Evolutionary conservation across 805 yeast species (phyloP).

Genomic region (Metschnikowia gelsemii): DNA sequence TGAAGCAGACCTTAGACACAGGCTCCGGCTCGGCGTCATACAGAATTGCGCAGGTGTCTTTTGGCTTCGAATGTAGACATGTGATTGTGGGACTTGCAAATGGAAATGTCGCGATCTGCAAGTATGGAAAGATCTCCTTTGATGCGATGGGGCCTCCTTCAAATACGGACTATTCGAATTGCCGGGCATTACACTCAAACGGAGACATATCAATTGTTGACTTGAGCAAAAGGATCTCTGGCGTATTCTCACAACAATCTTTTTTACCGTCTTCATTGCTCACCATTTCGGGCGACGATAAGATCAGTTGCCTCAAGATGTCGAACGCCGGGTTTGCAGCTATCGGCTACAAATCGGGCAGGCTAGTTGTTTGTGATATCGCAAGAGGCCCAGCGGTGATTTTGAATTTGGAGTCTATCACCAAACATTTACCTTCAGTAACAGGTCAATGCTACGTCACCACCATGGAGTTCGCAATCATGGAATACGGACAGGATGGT

Average conservation of each 20-base stretch:
- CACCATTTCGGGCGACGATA: slow-evolving; percentile 24
- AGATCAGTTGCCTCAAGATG: slow-evolving; percentile 60
- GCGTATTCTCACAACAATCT: slow-evolving; percentile 29
- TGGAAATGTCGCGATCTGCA: slow-evolving; percentile 76
- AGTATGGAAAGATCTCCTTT: slow-evolving; percentile 48
- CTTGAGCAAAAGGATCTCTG: slow-evolving; percentile 55
- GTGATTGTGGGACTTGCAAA: slow-evolving; percentile 62
- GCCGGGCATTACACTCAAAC: slow-evolving; percentile 33
- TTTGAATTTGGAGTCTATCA: slow-evolving; percentile 36
- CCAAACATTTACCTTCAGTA: slow-evolving; percentile 32
- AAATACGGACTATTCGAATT: slow-evolving; percentile 27
- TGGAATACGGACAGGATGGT: slow-evolving; percentile 63
- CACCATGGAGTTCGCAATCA: slow-evolving; percentile 67
- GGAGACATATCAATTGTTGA: slow-evolving; percentile 44
- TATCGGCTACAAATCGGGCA: slow-evolving; percentile 75
- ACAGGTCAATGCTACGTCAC: slow-evolving; percentile 47
- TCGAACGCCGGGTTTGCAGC: slow-evolving; percentile 84
- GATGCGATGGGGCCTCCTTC: slow-evolving; percentile 22
- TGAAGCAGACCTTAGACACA: slow-evolving; percentile 34
- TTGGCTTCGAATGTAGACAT: slow-evolving; percentile 77
- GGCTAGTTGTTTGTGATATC: slow-evolving; percentile 65
- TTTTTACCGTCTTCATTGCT: slow-evolving; percentile 37
- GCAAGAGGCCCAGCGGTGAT: slow-evolving; percentile 75
- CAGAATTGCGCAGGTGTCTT: slow-evolving; percentile 59
- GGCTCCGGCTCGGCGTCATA: slow-evolving; percentile 35